Evolutionary conservation across 345 rosid species (phyloP).

Genomic region (Salix suchowensis): DNA sequence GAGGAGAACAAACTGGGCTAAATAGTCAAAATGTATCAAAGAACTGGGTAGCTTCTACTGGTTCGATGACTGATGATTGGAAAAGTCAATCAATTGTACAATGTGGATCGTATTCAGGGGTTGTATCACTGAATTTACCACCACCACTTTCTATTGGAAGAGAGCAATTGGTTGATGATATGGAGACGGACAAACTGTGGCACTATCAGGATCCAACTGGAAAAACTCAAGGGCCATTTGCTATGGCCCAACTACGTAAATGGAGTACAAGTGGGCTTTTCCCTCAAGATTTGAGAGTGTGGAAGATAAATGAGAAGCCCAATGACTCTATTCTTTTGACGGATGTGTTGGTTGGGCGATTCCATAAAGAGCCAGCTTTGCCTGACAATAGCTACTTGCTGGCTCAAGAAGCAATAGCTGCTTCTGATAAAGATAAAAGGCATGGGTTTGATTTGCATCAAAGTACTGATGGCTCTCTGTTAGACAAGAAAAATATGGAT

Average conservation of each 20-base stretch:
- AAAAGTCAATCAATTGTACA: constrained; percentile 12
- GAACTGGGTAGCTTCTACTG: constrained; percentile 28
- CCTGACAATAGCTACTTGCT: constrained; percentile 12
- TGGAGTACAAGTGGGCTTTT: constrained; percentile 73
- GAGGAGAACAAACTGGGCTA: constrained; percentile 12
- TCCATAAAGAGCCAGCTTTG: constrained; percentile 25
- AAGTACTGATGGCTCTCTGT: constrained; percentile 8
- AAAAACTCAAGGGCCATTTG: constrained; percentile 83
- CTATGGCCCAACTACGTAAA: constrained; percentile 59
- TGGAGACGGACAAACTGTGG: constrained; percentile 62
- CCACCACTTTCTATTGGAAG: too few species aligned
- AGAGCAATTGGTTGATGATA: constrained; percentile 35
- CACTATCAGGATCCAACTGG: constrained; percentile 78
- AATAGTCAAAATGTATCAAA: constrained; percentile 16
- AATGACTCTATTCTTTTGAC: constrained; percentile 65
- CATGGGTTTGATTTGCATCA: constrained; percentile 17
- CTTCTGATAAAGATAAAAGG: constrained; percentile 24
- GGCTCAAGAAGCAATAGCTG: constrained; percentile 12
- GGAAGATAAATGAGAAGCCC: constrained; percentile 61
- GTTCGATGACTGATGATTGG: constrained; percentile 7
- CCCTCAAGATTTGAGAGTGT: constrained; percentile 65
- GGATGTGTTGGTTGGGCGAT: constrained; percentile 58
- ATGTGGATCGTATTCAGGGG: constrained; percentile 21
- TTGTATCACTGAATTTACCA: constrained; percentile 26
- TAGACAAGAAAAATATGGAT: constrained; percentile 27